Base-by-base conservation (phyloP, 2,329 filamentous ascomycete species). In the Colletotrichum karsti region DNA sequence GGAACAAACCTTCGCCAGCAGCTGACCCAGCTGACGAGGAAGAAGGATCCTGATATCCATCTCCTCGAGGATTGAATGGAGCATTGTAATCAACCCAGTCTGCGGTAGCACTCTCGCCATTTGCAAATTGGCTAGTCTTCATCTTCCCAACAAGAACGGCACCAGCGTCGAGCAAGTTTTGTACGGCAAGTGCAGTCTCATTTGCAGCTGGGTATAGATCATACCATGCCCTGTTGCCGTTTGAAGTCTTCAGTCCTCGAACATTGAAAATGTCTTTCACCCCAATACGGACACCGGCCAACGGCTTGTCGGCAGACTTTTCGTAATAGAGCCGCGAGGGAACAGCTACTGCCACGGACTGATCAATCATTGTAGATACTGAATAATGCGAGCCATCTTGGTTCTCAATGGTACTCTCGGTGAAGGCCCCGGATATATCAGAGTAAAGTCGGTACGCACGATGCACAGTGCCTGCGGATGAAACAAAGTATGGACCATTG, bases 261-360 rank as follows among this genome's bases (percentile, higher is more conserved):
- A 91, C 73, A 63, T 90, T 82, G 69, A 82, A 87, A 54, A 89
- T 87, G 70, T 91, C 89, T 71, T 91, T 91, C 62, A 91, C 79
- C 1, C 82, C 87, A 1, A 91, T 73, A 8, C 89, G 81, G 9
- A 63, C 7, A 87, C 80, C 10, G 7, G 86, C 84, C 0, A 90
- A 77, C 1, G 88, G 87, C 71, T 86, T 83, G 20, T 81, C 77
- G 0, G 72, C 70, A 1, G 84, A 85, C 48, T 78, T 81, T 3
- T 79, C 81, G 74, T 80, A 87, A 76, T 90, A 89, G 0, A 90
- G 77, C 5, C 88, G 82, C 4, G 87, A 90, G 2, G 88, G 87
- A 0, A 90, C 88, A 70, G 33, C 80, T 7, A 83, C 71, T 22
- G 71, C 67, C 1, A 68, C 67, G 3, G 55, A 24, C n/a, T n/a